These are phyloP conservation scores for Sporothrix inflata DNA, from an alignment of 2,329 filamentous ascomycete genomes.

Conservation along the genomic window DNA sequence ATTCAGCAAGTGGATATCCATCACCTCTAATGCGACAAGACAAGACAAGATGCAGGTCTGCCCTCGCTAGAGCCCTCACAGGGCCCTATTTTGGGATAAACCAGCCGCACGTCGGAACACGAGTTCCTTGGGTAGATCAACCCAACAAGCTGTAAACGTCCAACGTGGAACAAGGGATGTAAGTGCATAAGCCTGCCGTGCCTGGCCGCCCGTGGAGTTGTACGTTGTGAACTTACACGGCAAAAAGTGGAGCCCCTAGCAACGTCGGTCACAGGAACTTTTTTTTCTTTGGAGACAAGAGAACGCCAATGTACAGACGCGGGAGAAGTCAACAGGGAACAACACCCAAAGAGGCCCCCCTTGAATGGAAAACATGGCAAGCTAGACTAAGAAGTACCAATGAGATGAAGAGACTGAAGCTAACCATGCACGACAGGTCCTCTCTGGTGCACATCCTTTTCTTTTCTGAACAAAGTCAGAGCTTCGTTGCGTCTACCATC, in stretches of 20 bases:
- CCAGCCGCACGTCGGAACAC: not conserved
- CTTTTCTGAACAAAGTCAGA: not conserved
- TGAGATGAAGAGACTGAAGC: not conserved
- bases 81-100: not conserved
- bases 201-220: not conserved
- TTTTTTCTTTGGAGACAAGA: not conserved
- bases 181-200: not conserved
- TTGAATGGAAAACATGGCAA: not conserved
- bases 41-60: not conserved
- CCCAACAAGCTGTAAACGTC: too few species aligned
- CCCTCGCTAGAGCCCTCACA: not conserved
- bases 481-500: not conserved
- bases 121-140: not conserved
- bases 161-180: not conserved
- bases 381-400: not conserved
- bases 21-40: not conserved
- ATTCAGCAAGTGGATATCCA: conserved; percentile 8
- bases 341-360: not conserved
- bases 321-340: not conserved
- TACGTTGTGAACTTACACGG: conserved; percentile 1
- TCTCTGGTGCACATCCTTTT: not conserved
- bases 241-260: not conserved
- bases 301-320: not conserved
- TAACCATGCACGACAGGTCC: not conserved
- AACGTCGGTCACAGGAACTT: not conserved